Base-by-base conservation (phyloP, 2,329 filamentous ascomycete species). In the Diplodia mutila region DNA sequence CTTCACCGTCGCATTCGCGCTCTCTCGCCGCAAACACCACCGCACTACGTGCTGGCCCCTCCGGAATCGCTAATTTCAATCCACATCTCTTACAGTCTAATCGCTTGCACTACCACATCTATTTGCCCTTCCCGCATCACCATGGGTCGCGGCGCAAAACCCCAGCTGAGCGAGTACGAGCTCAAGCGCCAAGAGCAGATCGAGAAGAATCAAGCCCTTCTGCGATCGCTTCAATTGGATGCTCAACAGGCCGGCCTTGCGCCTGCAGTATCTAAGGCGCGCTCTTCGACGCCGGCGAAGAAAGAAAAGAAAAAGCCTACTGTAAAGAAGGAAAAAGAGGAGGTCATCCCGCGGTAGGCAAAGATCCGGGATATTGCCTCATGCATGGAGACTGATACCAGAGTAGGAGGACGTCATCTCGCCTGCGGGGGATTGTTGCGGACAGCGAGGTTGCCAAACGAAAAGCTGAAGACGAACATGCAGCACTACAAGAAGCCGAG, bases 121-220 rank as follows among this genome's bases (percentile, higher is more conserved):
- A 57, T 29, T n/a, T 27, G 29, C 11, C 18, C 18, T 11, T 39
- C n/a, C 16, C n/a, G 12, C 5, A n/a, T n/a, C 59, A 16, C 25
- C 63, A 77, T 80, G 79, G 77, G 77, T 48, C 71, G 70, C 69
- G 73, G 67, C 68, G 61, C 70, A 69, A 77, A 85, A 73, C 77
- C 81, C 34, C 86, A 86, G 42, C 82, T 96, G 73, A 96, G 91
- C 79, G 92, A 93, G 48, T 97, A 97, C 79, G 94, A 97, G 83
- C 89, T 90, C 73, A 89, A 92, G 72, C 86, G 94, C 0, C 86
- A 92, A 18, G 92, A 93, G 69, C 97, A 97, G 72, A 96, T 97
- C 49, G 92, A 90, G 0, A 89, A 91, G 65, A 95, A 96, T 73
- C 90, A 94, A 78, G 92, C 90, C 76, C 85, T 97, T 0, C 80